These are phyloP conservation scores for Yamagishiella unicocca DNA, from an alignment of 139 green algal species.

Conservation along the genomic window DNA sequence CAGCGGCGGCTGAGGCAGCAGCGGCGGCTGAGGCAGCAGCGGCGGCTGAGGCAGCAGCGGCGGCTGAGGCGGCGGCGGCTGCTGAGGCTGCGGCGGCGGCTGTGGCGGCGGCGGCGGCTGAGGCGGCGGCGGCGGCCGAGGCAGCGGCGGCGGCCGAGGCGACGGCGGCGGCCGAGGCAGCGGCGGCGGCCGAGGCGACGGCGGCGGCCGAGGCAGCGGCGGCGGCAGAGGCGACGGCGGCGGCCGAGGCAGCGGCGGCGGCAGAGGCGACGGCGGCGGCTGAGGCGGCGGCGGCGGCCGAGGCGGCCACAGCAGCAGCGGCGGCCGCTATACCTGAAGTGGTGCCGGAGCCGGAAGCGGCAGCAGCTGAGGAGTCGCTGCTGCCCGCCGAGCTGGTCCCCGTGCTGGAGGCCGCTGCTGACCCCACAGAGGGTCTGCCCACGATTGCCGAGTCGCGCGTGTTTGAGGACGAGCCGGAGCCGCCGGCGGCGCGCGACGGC, in stretches of 20 bases:
- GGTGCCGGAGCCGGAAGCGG: background rate
- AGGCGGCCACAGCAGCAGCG: background rate
- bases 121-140: background rate
- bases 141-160: background rate
- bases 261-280: background rate
- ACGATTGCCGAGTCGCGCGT: constrained; percentile 10
- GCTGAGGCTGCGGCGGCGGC: background rate
- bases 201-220: background rate
- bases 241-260: background rate
- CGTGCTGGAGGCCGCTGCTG: background rate
- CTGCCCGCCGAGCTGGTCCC: background rate
- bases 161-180: background rate
- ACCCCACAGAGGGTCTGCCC: background rate
- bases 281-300: background rate
- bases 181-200: background rate
- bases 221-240: background rate
- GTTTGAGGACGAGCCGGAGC: constrained; percentile 2
- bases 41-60: background rate
- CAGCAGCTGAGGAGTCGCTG: background rate
- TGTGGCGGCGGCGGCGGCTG: background rate
- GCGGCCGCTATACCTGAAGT: background rate
- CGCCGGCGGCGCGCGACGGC: background rate
- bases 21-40: background rate
- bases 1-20: background rate
- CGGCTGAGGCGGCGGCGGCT: background rate